Evolutionary conservation across 176 grass and related monocot genomes (phyloP), one percentile per base, ranked within the genome.

Genomic region (Carex myosuroides): DNA sequence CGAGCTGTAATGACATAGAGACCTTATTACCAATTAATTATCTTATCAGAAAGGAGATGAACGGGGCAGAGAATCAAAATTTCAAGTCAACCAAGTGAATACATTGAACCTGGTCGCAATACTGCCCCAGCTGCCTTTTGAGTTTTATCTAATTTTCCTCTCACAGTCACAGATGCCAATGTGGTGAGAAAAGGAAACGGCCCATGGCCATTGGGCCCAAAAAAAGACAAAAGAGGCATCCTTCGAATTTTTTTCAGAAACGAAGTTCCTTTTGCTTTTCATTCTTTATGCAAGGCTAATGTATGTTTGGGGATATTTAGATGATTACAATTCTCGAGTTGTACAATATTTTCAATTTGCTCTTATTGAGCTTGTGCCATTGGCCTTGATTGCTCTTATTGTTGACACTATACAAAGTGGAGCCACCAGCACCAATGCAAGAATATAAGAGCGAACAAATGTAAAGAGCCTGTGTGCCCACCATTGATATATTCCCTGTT

Each of bases 71-170:
- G 35, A 44, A 41, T 46, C 4, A 9, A 24, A 67, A 0, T 35
- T 17, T 67, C 0, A 24, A 26, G 70, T 74, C 70, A 52, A 74
- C n/a, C 20, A 74, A 12, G 3, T 44, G 42, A 13, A 52, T 74
- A 74, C 70, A 74, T 24, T 74, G 70, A 74, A 74, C 44, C 70
- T 52, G 42, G 70, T 29, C 46, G 44, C 70, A 53, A 26, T 74
- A 59, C 14, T 59, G 17, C 4, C 17, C 8, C 44, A 2, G 8
- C 8, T 48, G 8, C 44, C 44, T 11, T 42, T 70, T 68, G 30
- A 29, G 64, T 17, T 70, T 64, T 13, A 13, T 65, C 26, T 65
- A 10, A 8, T 26, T 21, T 26, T 26, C 8, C 21, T 26, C 10
- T 8, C 60, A 63, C 2, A 6, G 4, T 8, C 60, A 63, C 8